Evolutionary conservation across 2,329 filamentous ascomycete species (phyloP).

Genomic region (Alternaria arbusti): DNA sequence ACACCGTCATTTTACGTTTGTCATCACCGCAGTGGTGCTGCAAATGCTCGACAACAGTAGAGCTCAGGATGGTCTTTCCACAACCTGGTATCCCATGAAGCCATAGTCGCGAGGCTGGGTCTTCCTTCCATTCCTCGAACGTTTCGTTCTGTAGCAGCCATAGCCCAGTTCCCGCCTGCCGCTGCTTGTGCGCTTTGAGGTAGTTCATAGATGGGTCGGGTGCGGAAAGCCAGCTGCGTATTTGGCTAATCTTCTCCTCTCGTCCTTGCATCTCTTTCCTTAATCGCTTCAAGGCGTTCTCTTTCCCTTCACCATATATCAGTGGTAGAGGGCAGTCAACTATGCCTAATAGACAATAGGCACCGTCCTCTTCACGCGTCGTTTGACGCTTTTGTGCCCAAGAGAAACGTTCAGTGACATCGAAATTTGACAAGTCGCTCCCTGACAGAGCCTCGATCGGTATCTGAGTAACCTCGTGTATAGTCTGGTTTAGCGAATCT

Average conservation of each 20-base stretch:
- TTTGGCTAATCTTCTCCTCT: conserved; percentile 7
- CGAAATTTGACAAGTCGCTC: conserved; percentile 5
- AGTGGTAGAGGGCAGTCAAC: conserved; percentile 14
- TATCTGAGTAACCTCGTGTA: conserved; percentile 17
- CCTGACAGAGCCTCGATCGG: conserved; percentile 10
- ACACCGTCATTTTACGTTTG: conserved; percentile 14
- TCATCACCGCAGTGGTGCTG: conserved; percentile 19
- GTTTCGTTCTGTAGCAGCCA: conserved; percentile 44
- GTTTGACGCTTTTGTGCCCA: conserved; percentile 34
- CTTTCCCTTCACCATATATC: conserved; percentile 21
- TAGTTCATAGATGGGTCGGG: conserved; percentile 47
- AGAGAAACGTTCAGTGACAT: conserved; percentile 18
- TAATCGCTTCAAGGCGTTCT: conserved; percentile 17
- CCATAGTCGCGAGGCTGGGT: conserved; percentile 44
- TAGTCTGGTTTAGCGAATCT: neutral
- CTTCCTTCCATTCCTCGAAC: conserved; percentile 43
- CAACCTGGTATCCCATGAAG: conserved; percentile 52
- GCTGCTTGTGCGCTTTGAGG: conserved; percentile 37
- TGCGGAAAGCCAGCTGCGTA: conserved; percentile 41
- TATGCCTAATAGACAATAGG: conserved; percentile 22
- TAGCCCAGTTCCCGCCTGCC: conserved; percentile 40
- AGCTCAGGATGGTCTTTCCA: conserved; percentile 53
- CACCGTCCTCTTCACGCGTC: conserved; percentile 21
- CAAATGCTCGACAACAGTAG: conserved; percentile 44
- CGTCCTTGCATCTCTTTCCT: neutral